Evolutionary conservation across 371 early-diverging fungal genomes (phyloP).

Genomic region (Thermomucor indicae-seudaticae): DNA sequence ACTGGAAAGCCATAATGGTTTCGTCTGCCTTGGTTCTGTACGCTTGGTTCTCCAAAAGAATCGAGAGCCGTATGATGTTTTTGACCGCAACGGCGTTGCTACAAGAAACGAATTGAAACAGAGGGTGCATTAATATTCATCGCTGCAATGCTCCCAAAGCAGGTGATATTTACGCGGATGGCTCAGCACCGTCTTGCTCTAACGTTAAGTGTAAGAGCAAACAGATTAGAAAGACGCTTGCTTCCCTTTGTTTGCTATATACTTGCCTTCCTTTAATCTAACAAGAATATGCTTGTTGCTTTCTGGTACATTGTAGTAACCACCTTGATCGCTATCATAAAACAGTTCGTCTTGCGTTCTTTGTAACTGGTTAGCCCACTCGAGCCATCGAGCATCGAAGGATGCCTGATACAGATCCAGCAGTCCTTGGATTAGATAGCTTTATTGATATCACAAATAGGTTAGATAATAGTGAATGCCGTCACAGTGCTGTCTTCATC

Average conservation of each 20-base stretch:
- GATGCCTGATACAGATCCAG: constrained; percentile 59
- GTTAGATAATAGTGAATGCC: not conserved
- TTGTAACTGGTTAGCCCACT: constrained; percentile 58
- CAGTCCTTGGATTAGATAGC: constrained; percentile 44
- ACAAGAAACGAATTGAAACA: too few relatives aligned
- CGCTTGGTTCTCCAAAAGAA: too few relatives aligned
- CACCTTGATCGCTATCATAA: constrained; percentile 51
- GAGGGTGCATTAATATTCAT: too few relatives aligned
- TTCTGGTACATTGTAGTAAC: constrained; percentile 48
- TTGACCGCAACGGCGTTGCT: too few relatives aligned
- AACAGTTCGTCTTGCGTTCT: constrained; percentile 51
- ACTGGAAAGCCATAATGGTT: too few relatives aligned
- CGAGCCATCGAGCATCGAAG: constrained; percentile 49
- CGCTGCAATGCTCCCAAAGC: too few relatives aligned
- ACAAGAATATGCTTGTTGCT: constrained; percentile 46
- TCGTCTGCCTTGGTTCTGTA: too few relatives aligned
- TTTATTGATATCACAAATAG: not conserved
- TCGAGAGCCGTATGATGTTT: too few relatives aligned
- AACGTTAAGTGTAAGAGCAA: not conserved
- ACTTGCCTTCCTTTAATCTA: constrained; percentile 57
- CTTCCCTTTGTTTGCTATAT: not conserved
- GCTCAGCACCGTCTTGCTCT: constrained; percentile 70
- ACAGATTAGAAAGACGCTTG: not conserved
- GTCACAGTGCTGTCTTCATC: too few relatives aligned
- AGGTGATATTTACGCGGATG: too few relatives aligned